A percentile compares a stretch with the other conserved stretches of the same genome.
Evolutionary conservation across 306 rosid genomes (phyloP).

Genomic region (Biancaea sappan): DNA sequence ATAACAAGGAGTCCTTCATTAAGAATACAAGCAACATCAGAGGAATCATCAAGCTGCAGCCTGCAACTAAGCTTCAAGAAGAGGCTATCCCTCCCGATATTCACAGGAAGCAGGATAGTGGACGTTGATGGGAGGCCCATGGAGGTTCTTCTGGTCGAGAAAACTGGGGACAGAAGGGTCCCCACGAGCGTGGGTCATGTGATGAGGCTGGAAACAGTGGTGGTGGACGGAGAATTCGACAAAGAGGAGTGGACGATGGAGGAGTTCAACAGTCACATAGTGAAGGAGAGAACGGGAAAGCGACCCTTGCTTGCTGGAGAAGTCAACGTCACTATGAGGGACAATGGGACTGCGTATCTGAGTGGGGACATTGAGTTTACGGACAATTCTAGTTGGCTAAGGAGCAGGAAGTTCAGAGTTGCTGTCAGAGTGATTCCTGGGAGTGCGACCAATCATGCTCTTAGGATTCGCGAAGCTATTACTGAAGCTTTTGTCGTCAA

Average conservation of each 20-base stretch:
- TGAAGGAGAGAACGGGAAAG: conserved; percentile 77
- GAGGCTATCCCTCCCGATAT: conserved; percentile 51
- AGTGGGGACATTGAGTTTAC: conserved; percentile 77
- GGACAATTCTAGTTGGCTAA: conserved; percentile 83
- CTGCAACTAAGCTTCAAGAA: conserved; percentile 50
- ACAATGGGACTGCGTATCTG: conserved; percentile 45
- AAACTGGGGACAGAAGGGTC: conserved; percentile 26
- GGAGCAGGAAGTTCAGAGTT: conserved; percentile 67
- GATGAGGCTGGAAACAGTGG: conserved; percentile 66
- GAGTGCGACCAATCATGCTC: conserved; percentile 41
- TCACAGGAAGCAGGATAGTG: conserved; percentile 62
- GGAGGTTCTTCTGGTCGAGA: conserved; percentile 51
- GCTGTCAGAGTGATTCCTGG: conserved; percentile 52
- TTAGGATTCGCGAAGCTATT: conserved; percentile 64
- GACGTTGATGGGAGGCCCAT: conserved; percentile 54
- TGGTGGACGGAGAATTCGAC: conserved; percentile 82
- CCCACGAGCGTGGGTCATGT: conserved; percentile 47
- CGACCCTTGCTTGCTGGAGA: conserved; percentile 83
- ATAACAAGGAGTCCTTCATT: conserved; percentile 59
- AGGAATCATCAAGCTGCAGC: conserved; percentile 42
- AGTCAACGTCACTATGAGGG: conserved; percentile 49
- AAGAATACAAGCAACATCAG: conserved; percentile 61
- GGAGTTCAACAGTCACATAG: conserved; percentile 52
- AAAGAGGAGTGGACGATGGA: conserved; percentile 54
- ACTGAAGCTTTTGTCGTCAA: conserved; percentile 76